Evolutionary conservation across 192 early-diverging fungal genomes (phyloP).

Genomic region (Helicostylum pulchrum): DNA sequence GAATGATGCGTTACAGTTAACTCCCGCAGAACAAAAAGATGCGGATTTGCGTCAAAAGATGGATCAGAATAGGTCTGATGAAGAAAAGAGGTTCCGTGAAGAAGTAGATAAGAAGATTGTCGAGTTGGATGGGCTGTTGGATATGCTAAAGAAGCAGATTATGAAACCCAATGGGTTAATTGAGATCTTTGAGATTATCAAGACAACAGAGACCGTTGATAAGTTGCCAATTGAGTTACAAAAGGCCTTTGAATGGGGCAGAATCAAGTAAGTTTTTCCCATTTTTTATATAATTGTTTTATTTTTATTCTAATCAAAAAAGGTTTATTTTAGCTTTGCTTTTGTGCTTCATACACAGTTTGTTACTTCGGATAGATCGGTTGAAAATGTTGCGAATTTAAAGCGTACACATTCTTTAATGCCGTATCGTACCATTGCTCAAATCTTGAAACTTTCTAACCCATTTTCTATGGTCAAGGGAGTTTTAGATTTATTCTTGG

Average conservation of each 20-base stretch:
- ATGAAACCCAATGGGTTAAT: slow-evolving; percentile 40
- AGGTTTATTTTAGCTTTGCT: slow-evolving; percentile 40
- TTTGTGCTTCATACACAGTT: slow-evolving; percentile 52
- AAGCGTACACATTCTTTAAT: slow-evolving; percentile 53
- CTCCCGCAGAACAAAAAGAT: slow-evolving; percentile 35
- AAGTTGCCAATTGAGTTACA: slow-evolving; percentile 41
- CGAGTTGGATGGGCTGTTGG: slow-evolving; percentile 47
- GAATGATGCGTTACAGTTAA: slow-evolving; percentile 34
- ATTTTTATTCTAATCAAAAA: not conserved
- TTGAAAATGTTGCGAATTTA: slow-evolving; percentile 44
- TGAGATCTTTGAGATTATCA: slow-evolving; percentile 30
- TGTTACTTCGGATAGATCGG: slow-evolving; percentile 48
- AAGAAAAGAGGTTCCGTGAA: slow-evolving; percentile 40
- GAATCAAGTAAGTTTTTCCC: slow-evolving; percentile 46
- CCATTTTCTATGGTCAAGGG: slow-evolving; percentile 55
- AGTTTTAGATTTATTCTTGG: slow-evolving; percentile 53
- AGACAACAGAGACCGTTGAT: slow-evolving; percentile 32
- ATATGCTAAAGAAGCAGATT: slow-evolving; percentile 44
- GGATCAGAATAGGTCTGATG: slow-evolving; percentile 40
- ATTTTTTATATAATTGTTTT: slow-evolving; percentile 3
- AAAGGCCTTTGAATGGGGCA: slow-evolving; percentile 52
- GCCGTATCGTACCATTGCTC: slow-evolving; percentile 50
- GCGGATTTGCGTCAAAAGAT: slow-evolving; percentile 32
- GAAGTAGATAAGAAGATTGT: slow-evolving; percentile 45
- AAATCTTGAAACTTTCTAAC: slow-evolving; percentile 51